Conservation (phyloP, 2,329 filamentous ascomycete genomes). For the Sporothrix euskadiensis region DNA sequence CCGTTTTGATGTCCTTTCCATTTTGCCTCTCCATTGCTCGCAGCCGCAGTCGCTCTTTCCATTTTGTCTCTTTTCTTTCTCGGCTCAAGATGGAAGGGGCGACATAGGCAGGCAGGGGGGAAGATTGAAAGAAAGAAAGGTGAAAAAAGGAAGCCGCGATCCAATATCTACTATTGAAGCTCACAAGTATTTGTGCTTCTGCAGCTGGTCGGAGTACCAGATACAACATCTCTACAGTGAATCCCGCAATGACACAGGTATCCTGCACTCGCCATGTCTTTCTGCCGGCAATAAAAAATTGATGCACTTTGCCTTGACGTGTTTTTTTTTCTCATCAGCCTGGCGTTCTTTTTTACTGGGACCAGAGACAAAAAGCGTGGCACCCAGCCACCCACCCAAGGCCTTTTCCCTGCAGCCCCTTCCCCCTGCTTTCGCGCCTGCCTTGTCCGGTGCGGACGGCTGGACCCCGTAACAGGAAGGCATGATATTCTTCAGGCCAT, state of each 20-base stretch:
- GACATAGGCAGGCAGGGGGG: background rate
- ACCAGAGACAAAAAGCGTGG: constrained; percentile 2
- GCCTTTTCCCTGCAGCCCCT: background rate
- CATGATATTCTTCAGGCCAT: constrained; percentile 1
- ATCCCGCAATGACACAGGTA: background rate
- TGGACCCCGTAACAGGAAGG: background rate
- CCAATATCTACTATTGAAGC: background rate
- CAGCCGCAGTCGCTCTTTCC: background rate
- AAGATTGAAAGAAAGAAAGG: background rate
- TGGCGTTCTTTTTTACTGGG: constrained; percentile 8
- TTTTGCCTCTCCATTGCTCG: background rate
- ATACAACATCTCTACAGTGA: background rate
- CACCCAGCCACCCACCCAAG: constrained; percentile 9
- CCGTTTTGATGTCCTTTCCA: background rate
- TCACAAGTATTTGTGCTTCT: background rate
- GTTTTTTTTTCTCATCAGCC: constrained; percentile 7
- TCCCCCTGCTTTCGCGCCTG: constrained; percentile 22
- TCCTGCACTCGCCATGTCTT: background rate
- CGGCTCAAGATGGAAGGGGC: background rate
- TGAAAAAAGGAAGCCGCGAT: background rate
- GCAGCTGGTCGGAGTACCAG: constrained; percentile 3
- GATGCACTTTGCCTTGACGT: background rate
- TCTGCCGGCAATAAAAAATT: background rate
- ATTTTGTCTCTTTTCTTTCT: background rate
- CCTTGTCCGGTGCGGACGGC: constrained; percentile 16